Base-by-base conservation (phyloP, 2,329 filamentous ascomycete genomes). In the Sarocladium kiliense region DNA sequence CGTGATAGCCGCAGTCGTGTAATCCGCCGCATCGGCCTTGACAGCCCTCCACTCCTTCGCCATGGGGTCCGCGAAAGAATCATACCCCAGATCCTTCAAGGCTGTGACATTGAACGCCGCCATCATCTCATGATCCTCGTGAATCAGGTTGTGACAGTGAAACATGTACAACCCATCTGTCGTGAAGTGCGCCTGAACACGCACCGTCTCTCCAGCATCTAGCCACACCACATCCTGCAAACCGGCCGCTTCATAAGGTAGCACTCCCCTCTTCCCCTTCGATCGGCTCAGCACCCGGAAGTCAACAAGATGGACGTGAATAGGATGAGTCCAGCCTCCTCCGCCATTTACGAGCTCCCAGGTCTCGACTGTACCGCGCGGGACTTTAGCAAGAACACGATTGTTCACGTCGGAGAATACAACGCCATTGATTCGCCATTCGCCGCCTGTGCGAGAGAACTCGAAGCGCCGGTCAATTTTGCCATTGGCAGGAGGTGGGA, bases 201-300 rank as follows among this genome's bases (percentile, higher is more conserved):
- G 68, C 12, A 79, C 76, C 1, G 67, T 74, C 66, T 84, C 80
- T 18, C 74, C 74, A 1, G 65, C 66, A 10, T 73, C 77, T 1
- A 85, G 70, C 71, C 79, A 78, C 2, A 83, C 79, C 1, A 82
- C 77, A 59, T 85, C 81, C 64, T 84, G 84, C 18, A 82, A 72
- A 0, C 77, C 80, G 0, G 71, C 74, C 2, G 70, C 67, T 65
- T 85, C 81, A 59, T 84, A 84, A 0, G 77, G 72, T 58, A 72
- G 61, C 3, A 83, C 74, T 10, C 55, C 55, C 12, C 61, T 63
- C 2, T 73, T 69, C 10, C 73, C 74, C 3, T 77, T 76, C 0
- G 63, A 73, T 18, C 81, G 76, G 7, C 68, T 71, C 21, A 82
- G 60, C 34, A 85, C 70, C 55, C 77, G 74, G 65, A 85, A 79